Base-by-base conservation (phyloP, 805 yeast genomes). In the Wickerhamomyces sydowiorum region DNA sequence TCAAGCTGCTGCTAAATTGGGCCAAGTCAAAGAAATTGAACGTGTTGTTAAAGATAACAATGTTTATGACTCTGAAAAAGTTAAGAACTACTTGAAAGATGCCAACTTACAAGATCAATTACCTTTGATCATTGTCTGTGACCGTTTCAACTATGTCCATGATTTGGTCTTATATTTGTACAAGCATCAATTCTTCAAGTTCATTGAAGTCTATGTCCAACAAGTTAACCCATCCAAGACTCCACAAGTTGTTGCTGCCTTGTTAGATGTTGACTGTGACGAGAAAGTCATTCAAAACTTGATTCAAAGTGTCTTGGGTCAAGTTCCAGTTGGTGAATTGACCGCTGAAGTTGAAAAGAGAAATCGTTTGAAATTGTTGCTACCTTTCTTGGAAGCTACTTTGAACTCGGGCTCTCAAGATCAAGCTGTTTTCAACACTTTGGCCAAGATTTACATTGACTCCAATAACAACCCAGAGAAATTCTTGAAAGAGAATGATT, bases 361-460 rank as follows among this genome's bases (percentile, higher is more conserved):
- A 72, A 91, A 90, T 70, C 80, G 96, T 60, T 75, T 93, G 56
- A 93, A 93, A 70, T 71, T 93, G 46, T 72, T 93, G 63, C 72
- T 93, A 54, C 99, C 99, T 43, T 93, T 87, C 72, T 74, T 93
- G 58, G 99, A 93, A 65, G 80, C 89, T 49, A 82, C 95, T 36
- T 76, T 91, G 56, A 80, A 78, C 56, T 79, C 82, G 44, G 96
- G 96, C 43, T 73, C 87, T 19, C 82, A 80, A 51, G 99, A 93
- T 56, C 87, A 83, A 58, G 96, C 95, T 45, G 86, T 93, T 30
- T 93, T 70, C 73, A 93, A 93, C 65, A 88, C 98, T 10, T 75
- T 93, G 65, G 99, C 99, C 38, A 93, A 93, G 72, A 93, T 93
- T 53, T 93, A 93, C 74, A 93, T 93, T 58, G 99, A 93, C 65